Evolutionary conservation across 495 filamentous ascomycete species (phyloP).

Genomic region (Hypoxylon rickii): DNA sequence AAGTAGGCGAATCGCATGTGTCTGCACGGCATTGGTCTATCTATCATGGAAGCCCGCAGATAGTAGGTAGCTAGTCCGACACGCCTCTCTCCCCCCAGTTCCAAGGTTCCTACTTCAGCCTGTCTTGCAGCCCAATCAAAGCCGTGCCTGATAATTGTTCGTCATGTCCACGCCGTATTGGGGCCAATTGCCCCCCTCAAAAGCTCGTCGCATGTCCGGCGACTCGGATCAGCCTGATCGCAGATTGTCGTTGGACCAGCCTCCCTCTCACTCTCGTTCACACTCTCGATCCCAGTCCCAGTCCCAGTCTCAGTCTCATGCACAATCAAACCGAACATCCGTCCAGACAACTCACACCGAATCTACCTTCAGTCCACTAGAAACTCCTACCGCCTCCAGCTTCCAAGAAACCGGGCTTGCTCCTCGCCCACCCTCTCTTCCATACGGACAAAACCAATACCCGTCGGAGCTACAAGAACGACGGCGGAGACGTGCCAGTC

Average conservation of each 20-base stretch:
- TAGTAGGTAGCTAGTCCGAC: slow-evolving; percentile 34
- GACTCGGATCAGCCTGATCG: slow-evolving; percentile 44
- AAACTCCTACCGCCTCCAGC: slow-evolving; percentile 53
- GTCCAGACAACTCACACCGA: slow-evolving; percentile 53
- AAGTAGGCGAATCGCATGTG: slow-evolving; percentile 48
- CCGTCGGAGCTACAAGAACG: slow-evolving; percentile 45
- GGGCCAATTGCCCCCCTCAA: slow-evolving; percentile 47
- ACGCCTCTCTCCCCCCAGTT: slow-evolving; percentile 12
- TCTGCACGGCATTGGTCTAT: slow-evolving; percentile 51
- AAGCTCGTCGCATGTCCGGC: slow-evolving; percentile 49
- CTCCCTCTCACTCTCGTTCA: slow-evolving; percentile 13
- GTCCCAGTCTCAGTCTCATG: slow-evolving; percentile 24
- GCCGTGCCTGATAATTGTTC: slow-evolving; percentile 19
- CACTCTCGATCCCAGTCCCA: slow-evolving; percentile 32
- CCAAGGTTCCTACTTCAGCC: slow-evolving; percentile 13
- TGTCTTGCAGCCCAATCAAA: slow-evolving; percentile 38
- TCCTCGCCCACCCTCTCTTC: slow-evolving; percentile 54
- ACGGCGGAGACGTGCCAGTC: slow-evolving; percentile 43
- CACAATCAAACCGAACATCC: slow-evolving; percentile 47
- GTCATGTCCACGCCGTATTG: slow-evolving; percentile 43
- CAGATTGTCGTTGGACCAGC: slow-evolving; percentile 49
- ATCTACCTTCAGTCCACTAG: slow-evolving; percentile 56
- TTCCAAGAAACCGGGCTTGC: slow-evolving; percentile 52
- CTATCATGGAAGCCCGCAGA: slow-evolving; percentile 43
- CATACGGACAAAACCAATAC: slow-evolving; percentile 52